Conservation (phyloP, 306 rosid genomes). For the Oemleria cerasiformis region DNA sequence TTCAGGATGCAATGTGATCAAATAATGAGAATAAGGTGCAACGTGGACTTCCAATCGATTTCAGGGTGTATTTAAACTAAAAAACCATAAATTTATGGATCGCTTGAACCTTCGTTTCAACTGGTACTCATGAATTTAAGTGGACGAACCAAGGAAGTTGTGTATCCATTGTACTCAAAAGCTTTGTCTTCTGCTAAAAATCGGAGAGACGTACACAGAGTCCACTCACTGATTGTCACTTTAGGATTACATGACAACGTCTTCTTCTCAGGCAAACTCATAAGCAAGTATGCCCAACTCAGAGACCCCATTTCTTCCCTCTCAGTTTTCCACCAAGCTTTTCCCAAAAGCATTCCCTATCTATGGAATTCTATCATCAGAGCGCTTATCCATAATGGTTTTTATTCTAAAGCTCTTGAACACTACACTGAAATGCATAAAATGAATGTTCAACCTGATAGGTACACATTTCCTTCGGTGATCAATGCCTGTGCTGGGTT, state of each 20-base stretch:
- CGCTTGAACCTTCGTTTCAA: neutral
- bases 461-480: conserved; percentile 36
- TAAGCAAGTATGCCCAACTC: conserved; percentile 29
- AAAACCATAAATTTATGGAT: too few relatives aligned
- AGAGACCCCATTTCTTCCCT: conserved; percentile 32
- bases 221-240: conserved; percentile 26
- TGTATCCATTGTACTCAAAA: conserved; percentile 16
- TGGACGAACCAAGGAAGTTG: neutral
- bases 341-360: conserved; percentile 25
- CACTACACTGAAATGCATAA: conserved; percentile 29
- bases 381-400: conserved; percentile 27
- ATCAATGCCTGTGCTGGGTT: conserved; percentile 36
- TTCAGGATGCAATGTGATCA: too few relatives aligned
- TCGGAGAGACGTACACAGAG: conserved; percentile 13
- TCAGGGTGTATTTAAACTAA: too few relatives aligned
- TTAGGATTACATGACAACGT: conserved; percentile 21
- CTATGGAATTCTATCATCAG: conserved; percentile 38
- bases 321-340: conserved; percentile 24
- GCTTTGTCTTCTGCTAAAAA: conserved; percentile 25
- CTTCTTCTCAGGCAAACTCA: conserved; percentile 35
- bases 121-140: conserved; percentile 11
- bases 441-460: conserved; percentile 27
- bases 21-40: too few relatives aligned
- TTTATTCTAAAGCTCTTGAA: conserved; percentile 25
- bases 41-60: too few relatives aligned